A percentile compares a stretch with the other conserved stretches of the same genome.
Conservation (phyloP, 228 moss, liverwort and hornwort genomes). For the Sphagnum magellanicum region DNA sequence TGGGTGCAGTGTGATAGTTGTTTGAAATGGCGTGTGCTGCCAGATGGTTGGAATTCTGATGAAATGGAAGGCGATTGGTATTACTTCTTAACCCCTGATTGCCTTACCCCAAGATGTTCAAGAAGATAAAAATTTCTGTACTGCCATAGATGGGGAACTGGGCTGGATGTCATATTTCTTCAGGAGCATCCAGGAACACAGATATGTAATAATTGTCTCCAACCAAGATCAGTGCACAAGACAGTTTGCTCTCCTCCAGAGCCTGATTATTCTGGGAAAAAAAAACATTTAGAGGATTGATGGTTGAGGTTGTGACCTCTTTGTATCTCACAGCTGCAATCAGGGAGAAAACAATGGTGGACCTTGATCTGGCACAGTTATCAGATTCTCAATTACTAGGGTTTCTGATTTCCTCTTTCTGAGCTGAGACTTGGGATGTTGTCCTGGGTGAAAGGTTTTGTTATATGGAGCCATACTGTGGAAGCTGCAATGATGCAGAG, state of each 20-base stretch:
- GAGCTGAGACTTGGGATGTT: neutral
- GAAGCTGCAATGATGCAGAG: constrained; percentile 36
- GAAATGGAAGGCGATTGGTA: constrained; percentile 59
- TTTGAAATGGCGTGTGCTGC: constrained; percentile 73
- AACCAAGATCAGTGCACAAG: too few relatives aligned
- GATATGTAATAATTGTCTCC: too few relatives aligned
- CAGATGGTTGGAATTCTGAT: constrained; percentile 37
- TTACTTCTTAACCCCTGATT: neutral
- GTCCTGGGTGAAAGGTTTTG: constrained; percentile 55
- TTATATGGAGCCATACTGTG: constrained; percentile 59
- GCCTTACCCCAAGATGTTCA: neutral
- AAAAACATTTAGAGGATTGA: neutral
- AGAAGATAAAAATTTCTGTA: too few relatives aligned
- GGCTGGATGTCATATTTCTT: too few relatives aligned
- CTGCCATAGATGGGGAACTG: too few relatives aligned
- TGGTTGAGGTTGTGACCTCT: neutral
- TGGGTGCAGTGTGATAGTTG: constrained; percentile 94
- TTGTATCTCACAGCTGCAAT: neutral
- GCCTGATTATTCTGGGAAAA: neutral
- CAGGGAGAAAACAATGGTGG: neutral
- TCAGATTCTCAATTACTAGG: neutral
- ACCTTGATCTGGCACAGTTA: neutral
- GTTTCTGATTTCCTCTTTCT: neutral
- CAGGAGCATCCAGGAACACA: too few relatives aligned
- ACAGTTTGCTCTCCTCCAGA: neutral